Conservation (phyloP, 495 filamentous ascomycete species). For the Glarea lozoyensis region DNA sequence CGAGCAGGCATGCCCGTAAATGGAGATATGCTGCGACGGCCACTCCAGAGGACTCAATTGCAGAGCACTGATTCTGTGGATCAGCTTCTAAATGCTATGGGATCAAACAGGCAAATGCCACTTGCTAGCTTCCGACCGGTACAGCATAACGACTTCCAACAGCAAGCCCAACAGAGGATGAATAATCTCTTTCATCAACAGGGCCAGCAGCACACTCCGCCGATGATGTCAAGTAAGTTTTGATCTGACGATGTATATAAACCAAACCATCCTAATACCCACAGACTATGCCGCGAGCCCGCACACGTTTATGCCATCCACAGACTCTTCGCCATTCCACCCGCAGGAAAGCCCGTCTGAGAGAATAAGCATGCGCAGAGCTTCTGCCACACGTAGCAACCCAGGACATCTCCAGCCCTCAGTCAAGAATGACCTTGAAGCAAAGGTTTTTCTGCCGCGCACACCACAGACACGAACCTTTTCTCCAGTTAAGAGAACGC, state of each 20-base stretch:
- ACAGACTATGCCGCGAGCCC: conserved; percentile 16
- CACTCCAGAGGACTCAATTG: background rate
- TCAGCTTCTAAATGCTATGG: conserved; percentile 12
- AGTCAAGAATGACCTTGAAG: background rate
- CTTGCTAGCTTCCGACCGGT: background rate
- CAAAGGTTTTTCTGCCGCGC: background rate
- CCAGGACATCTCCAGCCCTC: background rate
- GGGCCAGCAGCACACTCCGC: conserved; percentile 23
- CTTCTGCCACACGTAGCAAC: conserved; percentile 6
- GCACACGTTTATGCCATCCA: conserved; percentile 10
- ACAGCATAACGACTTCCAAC: background rate
- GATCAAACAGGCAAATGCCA: conserved; percentile 6
- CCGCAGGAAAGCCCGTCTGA: conserved; percentile 31
- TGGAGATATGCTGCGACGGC: background rate
- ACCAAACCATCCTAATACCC: conserved; percentile 7
- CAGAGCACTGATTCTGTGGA: background rate
- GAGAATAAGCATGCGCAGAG: conserved; percentile 24
- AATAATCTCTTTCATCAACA: conserved; percentile 20
- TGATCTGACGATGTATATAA: background rate
- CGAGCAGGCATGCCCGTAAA: conserved; percentile 5
- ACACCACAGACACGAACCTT: conserved; percentile 3
- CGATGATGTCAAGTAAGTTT: conserved; percentile 25
- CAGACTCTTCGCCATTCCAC: conserved; percentile 26
- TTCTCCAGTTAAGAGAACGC: conserved; percentile 2
- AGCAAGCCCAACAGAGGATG: conserved; percentile 9